Base-by-base conservation (phyloP, 331 rosid genomes). In the Arachis monticola region DNA sequence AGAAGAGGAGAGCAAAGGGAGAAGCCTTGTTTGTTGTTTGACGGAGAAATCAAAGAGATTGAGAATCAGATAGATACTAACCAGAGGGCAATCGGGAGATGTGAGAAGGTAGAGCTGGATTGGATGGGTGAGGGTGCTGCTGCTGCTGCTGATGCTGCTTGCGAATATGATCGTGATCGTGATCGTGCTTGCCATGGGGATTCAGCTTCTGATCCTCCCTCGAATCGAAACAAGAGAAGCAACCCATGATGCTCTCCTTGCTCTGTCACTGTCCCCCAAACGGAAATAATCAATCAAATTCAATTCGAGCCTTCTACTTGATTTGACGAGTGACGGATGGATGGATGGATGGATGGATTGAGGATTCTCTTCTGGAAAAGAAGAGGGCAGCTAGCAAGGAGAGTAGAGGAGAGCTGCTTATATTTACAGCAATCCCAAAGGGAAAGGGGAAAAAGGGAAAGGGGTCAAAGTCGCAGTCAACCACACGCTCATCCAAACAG, bases 141-240 rank as follows among this genome's bases (percentile, higher is more conserved):
- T 47, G 52, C 58, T 86, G 88, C 31, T 60, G 67, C 35, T 12
- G 67, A 38, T 12, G 73, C 59, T 73, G 88, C 73, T 89, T 78
- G 8, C 72, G 87, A 77, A 78, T 82, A 82, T 82, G 84, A 63
- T 85, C 83, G 10, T 46, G 71, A 66, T 22, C 9, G 10, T 44
- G 56, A 27, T 31, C 12, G 2, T 44, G 70, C 1, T 66, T 10
- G 0, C 8, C 38, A 0, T 46, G 42, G 52, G 72, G 81, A 76
- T 85, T 88, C 75, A 85, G 85, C 58, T 80, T 85, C 83, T 87
- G 88, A 70, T 91, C 90, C 75, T 91, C 93, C 80, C 47, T 88
- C 72, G 92, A 83, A 82, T 88, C 96, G 77, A 91, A 91, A 82
- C 96, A 91, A 8, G 93, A 64, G 76, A 91, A 91, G 66, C 93